Conservation (phyloP, 352 stramenopile genomes). For the Phytophthora crassamura region DNA sequence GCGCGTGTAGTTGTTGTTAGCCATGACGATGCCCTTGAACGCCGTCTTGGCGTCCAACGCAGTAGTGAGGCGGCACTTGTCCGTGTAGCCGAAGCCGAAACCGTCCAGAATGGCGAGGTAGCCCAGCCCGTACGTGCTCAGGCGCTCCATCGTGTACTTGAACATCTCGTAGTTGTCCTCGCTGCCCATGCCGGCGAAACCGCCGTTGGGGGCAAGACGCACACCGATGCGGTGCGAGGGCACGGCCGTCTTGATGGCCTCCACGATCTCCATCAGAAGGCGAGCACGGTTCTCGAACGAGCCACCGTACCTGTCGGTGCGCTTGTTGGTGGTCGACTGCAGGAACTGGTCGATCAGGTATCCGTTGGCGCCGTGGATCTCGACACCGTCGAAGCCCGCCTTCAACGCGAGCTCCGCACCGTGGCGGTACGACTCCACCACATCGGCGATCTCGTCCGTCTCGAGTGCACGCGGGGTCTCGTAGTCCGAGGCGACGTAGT, state of each 20-base stretch:
- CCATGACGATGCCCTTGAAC: constrained; percentile 44
- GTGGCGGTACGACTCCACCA: constrained; percentile 73
- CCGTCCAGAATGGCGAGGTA: constrained; percentile 52
- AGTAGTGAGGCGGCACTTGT: constrained; percentile 39
- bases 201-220: constrained; percentile 43
- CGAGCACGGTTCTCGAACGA: constrained; percentile 81
- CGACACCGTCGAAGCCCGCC: constrained; percentile 66
- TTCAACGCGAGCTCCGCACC: constrained; percentile 58
- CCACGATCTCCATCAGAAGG: constrained; percentile 76
- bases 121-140: constrained; percentile 42
- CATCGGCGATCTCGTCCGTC: constrained; percentile 70
- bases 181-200: constrained; percentile 41
- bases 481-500: constrained; percentile 42
- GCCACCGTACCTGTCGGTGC: constrained; percentile 74
- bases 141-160: constrained; percentile 39
- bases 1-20: constrained; percentile 45
- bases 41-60: constrained; percentile 32
- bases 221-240: constrained; percentile 43
- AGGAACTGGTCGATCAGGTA: constrained; percentile 94
- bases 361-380: constrained; percentile 86
- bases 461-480: constrained; percentile 65
- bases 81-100: constrained; percentile 42
- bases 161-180: constrained; percentile 54
- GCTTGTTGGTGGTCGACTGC: constrained; percentile 58
- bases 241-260: constrained; percentile 48